Evolutionary conservation across 441 rosid species (phyloP).

Genomic region (Lepidium campestre): DNA sequence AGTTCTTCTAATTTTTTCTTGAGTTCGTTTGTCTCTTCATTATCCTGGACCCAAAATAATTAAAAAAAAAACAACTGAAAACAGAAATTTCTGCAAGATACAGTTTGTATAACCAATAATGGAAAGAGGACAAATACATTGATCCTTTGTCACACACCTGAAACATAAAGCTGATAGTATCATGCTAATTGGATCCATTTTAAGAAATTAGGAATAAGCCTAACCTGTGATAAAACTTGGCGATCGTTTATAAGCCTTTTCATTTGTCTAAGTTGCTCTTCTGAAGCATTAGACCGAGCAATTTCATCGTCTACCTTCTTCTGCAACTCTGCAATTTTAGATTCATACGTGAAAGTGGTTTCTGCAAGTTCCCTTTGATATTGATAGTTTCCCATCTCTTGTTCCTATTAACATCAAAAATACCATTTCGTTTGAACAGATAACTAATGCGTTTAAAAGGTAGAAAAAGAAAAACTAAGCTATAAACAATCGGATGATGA

Average conservation of each 20-base stretch:
- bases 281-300: conserved; percentile 39
- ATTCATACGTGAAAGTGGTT: conserved; percentile 62
- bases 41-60: conserved; percentile 41
- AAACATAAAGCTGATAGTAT: conserved; percentile 12
- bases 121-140: background rate
- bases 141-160: background rate
- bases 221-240: conserved; percentile 56
- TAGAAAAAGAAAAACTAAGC: background rate
- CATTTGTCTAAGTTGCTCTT: conserved; percentile 48
- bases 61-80: background rate
- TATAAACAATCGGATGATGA: background rate
- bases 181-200: background rate
- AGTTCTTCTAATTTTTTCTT: conserved; percentile 46
- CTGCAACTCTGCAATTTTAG: conserved; percentile 53
- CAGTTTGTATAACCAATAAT: background rate
- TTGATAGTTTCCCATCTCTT: conserved; percentile 46
- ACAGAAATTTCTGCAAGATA: background rate
- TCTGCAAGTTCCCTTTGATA: conserved; percentile 73
- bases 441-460: background rate
- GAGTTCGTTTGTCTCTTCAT: conserved; percentile 45
- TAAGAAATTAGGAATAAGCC: conserved; percentile 14
- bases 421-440: background rate
- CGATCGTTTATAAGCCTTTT: conserved; percentile 48
- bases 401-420: conserved; percentile 44
- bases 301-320: conserved; percentile 54